Evolutionary conservation across 306 rosid species (phyloP), one percentile per base, ranked within the genome.

Genomic region (Abrus pulchellus): DNA sequence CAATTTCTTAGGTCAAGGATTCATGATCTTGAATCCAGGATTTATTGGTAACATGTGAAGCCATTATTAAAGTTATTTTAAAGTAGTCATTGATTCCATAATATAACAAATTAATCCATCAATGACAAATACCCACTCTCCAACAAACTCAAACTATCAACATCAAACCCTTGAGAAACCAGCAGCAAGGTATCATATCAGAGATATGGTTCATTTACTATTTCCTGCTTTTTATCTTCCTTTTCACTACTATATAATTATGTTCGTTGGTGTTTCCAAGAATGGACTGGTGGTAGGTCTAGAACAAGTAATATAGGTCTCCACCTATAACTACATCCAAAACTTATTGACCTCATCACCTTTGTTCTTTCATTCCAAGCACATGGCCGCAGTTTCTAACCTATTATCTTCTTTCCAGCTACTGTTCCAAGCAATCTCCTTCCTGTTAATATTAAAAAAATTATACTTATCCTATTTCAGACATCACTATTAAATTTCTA

Each of bases 131-230:
- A 64, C 6, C 29, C 36, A 20, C 32, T 69, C 72, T 48, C 72
- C 83, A 70, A 41, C 30, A 71, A 47, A 72, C 57, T 28, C 12
- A 70, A 56, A 77, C 57, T 57, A 57, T 56, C 77, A 66, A 76
- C 71, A 20, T 11, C 56, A 65, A 62, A 66, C 72, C 41, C 66
- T 85, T 45, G 13, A 68, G 45, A 80, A 30, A 72, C 28, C 66
- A 29, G 54, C 70, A 47, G 78, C 61, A 38, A 6, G 36, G 77
- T 66, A 76, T 56, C 75, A 55, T 41, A 48, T 67, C 59, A 80
- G 38, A 76, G 61, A 57, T 33, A 62, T 54, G 61, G 5, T 78
- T 77, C 45, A 44, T 45, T 44, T 40, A 27, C 65, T 72, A 33
- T 47, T 64, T 69, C 28, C 34, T 36, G 47, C 28, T 1, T 13